A percentile compares a stretch with the other conserved stretches of the same genome.
These are phyloP conservation scores for Penicillium soppii DNA, from an alignment of 495 filamentous ascomycete genomes.

Conservation along the genomic window DNA sequence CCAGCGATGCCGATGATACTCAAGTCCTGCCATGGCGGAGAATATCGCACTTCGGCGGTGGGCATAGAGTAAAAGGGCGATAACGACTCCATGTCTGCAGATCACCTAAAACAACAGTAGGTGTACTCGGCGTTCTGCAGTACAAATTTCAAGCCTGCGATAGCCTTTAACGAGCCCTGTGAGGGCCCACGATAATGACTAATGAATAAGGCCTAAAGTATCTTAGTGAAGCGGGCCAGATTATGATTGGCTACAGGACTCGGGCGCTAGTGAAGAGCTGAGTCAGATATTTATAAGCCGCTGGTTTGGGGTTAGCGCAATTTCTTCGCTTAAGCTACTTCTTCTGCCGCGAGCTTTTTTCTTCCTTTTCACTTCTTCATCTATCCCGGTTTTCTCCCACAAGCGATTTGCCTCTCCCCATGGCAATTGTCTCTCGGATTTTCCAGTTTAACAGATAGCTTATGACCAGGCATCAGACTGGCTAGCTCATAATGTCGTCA, in stretches of 20 bases:
- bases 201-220: neutral
- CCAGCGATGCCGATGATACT: constrained; percentile 96
- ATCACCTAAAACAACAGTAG: constrained; percentile 1
- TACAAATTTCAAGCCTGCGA: neutral
- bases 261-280: too few species aligned
- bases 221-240: neutral
- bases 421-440: constrained; percentile 28
- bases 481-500: constrained; percentile 34
- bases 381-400: constrained; percentile 8
- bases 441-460: constrained; percentile 25
- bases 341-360: constrained; percentile 12
- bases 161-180: neutral
- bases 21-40: constrained; percentile 89
- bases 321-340: constrained; percentile 15
- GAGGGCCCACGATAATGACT: constrained; percentile 4
- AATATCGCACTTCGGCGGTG: constrained; percentile 68
- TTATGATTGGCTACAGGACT: neutral
- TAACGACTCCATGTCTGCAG: constrained; percentile 41
- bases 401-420: constrained; percentile 31
- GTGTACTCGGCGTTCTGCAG: neutral
- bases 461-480: constrained; percentile 8
- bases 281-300: neutral
- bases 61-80: constrained; percentile 44
- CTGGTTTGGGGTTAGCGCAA: constrained; percentile 22
- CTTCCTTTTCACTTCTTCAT: constrained; percentile 12